Evolutionary conservation across 495 filamentous ascomycete species (phyloP), one percentile per base, ranked within the genome.

Genomic region (Podospora anserina): DNA sequence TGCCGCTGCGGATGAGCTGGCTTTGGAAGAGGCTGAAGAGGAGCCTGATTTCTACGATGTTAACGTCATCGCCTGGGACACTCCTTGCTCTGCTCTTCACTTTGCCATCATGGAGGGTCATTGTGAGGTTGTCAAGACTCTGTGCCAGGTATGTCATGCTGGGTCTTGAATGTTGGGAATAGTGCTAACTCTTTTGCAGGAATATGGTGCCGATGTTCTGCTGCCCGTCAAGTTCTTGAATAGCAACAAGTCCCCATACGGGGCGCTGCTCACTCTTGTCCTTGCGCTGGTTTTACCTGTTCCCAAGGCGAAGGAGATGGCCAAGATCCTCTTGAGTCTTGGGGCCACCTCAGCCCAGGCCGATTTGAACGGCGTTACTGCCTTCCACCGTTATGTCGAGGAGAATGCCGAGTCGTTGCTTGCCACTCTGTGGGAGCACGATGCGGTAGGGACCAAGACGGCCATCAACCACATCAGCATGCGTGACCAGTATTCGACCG

Each of bases 31-130:
- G 6, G 81, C 86, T 49, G 84, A 89, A 6, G 82, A 84, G 11
- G 88, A 90, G 28, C 91, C 91, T 4, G 91, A 96, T 76, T 83
- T 93, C 66, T 93, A 90, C 75, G 89, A 93, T 64, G 83, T 93
- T 65, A 88, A 94, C 71, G 83, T 88, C 5, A 71, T 88, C 11
- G 84, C 91, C 7, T 96, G 92, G 92, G 92, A 96, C 68, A 88
- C 77, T 18, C 83, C 85, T 19, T 84, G 85, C 63, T 89, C 90
- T 1, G 85, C 92, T 0, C 79, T 94, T 16, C 92, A 96, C 72
- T 82, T 92, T 27, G 92, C 92, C 2, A 93, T 96, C 65, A 64
- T 91, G 1, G 83, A 85, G 64, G 91, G 90, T 2, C 88, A 93
- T 68, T 78, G 83, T 16, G 83, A 88, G 7, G 85, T 86, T 9